Base-by-base conservation (phyloP, 2,329 filamentous ascomycete species). In the Mycosphaerella arachidis region DNA sequence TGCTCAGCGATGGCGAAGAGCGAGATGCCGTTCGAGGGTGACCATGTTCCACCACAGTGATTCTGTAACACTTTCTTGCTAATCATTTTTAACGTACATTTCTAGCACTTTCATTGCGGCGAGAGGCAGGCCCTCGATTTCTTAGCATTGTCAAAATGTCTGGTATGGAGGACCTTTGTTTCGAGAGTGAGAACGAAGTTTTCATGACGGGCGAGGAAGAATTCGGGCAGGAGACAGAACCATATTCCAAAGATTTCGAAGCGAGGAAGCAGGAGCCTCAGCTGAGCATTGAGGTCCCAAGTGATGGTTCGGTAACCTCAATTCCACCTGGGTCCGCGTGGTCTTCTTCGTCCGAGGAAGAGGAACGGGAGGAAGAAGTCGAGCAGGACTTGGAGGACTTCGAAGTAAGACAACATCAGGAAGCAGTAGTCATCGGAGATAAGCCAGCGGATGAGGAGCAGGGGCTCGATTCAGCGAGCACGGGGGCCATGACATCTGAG, bases 101-200 rank as follows among this genome's bases (percentile, higher is more conserved):
- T 48, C 10, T 30, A 48, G 35, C n/a, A 33, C 53, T 48, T 56
- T 30, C 40, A 12, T 56, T 48, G 43, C 20, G 35, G 29, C 43
- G 43, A 56, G 53, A 56, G 53, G 53, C 53, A 56, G 53, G 53
- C 20, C 53, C 40, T 56, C 53, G 20, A 31, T 12, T 33, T 33
- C 48, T 18, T 56, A n/a, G 12, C 16, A 12, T 29, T 31, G 29
- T n/a, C 46, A 43, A 27, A 18, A 43, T 43, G 40, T 43, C 40
- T 43, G 18, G 40, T 43, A 43, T 43, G 40, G 40, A 18, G 40
- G 40, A 18, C 6, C 40, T 43, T 4, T n/a, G 40, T n/a, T 43
- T n/a, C n/a, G 40, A 43, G 13, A 43, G n/a, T n/a, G 40, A 43
- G n/a, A 18, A 43, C 40, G 40, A 43, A 18, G n/a, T 43, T 4